phyloP scores from a whole-genome alignment of 164 flowering plant genomes.

The Vitis rotundifolia region DNA sequence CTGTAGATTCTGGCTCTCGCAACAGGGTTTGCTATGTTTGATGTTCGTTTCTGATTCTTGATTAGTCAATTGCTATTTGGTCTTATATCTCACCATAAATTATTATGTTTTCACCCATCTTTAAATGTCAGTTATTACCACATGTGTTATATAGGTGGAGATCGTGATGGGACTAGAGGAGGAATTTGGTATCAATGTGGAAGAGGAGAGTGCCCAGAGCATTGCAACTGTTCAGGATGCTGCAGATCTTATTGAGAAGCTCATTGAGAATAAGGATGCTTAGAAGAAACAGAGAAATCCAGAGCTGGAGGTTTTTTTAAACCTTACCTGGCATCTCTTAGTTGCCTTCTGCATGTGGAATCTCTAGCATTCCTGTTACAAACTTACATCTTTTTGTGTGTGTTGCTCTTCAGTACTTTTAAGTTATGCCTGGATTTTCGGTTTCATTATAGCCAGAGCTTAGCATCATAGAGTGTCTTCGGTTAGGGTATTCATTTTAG shows the following conservation, averaged over 20 bases:
- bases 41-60: no score
- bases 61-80: no score
- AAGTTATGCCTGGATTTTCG: neutral
- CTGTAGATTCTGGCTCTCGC: no score
- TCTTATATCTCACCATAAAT: no score
- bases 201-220: conserved; percentile 71
- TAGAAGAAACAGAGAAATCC: neutral
- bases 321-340: neutral
- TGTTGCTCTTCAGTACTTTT: no score
- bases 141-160: conserved; percentile 50
- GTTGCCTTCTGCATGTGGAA: neutral
- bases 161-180: conserved; percentile 87
- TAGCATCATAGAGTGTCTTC: no score
- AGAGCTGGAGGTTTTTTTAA: neutral
- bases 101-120: no score
- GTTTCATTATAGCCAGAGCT: neutral
- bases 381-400: neutral
- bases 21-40: no score
- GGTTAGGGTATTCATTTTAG: no score
- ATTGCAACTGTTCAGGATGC: conserved; percentile 75
- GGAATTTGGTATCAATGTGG: conserved; percentile 65
- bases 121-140: no score
- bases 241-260: conserved; percentile 69
- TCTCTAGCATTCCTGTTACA: neutral
- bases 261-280: conserved; percentile 32